Base-by-base conservation (phyloP, 2,329 filamentous ascomycete species). In the Grosmannia clavigera region DNA sequence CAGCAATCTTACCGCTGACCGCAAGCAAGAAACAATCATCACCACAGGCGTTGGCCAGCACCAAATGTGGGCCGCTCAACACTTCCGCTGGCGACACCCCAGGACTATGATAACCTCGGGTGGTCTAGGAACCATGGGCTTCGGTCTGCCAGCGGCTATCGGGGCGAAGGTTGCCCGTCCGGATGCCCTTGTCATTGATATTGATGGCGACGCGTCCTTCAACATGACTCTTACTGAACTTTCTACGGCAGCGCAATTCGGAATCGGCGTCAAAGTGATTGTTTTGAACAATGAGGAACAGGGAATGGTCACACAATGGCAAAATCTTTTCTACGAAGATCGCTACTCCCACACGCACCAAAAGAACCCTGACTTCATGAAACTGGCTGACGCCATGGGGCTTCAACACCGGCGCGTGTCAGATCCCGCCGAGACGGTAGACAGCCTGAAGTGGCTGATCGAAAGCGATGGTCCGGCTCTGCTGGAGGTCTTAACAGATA, bases 251-350 rank as follows among this genome's bases (percentile, higher is more conserved):
- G 84, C 88, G 10, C 92, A 99, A 75, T 97, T 97, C 79, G 89
- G 94, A 76, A 96, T 97, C 72, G 92, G 89, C 65, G 86, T 95
- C 73, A 97, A 97, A 81, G 81, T 97, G 62, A 90, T 97, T 67
- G 80, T 97, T 31, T 75, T 99, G 60, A 97, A 97, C 80, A 99
- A 96, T 74, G 91, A 95, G 73, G 91, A 97, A 75, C 92, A 96
- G 76, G 92, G 92, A 59, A 97, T 97, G 92, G 92, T 97, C 52
- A 96, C 92, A 1, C 92, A 96, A 76, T 97, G 92, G 92, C 92
- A 97, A 75, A 92, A 90, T 68, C 84, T 97, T 65, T 97, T 97
- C 77, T 97, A 95, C 77, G 88, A 96, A 73, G 91, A 96, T 70
- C 85, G 92, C 67, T 97, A 85, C 68, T 81, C 90, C 43, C 92